Evolutionary conservation across 2,329 filamentous ascomycete genomes (phyloP), one percentile per base, ranked within the genome.

Genomic region (Ceratocystis alfenasii): DNA sequence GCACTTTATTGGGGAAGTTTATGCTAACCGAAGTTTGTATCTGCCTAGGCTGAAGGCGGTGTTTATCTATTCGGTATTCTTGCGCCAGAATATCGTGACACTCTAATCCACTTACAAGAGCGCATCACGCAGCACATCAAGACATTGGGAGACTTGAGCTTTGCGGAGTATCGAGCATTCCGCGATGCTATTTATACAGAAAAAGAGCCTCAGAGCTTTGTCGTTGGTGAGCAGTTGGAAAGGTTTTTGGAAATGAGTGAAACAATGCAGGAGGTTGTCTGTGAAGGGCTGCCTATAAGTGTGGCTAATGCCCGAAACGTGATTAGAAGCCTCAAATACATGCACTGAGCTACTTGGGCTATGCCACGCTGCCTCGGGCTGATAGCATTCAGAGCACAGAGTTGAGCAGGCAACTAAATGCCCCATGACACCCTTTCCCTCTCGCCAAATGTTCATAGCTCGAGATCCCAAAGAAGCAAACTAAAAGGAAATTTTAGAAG

Each of bases 171-270:
- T 77, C 83, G 94, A n/a, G 88, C 88, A 0, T 95, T 93, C 77
- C 85, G 85, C 68, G 95, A 85, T 65, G 85, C 87, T 30, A 79
- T 86, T 20, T 83, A 88, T 67, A 83, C 84, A 0, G 86, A 88
- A 2, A 89, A 88, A 0, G 86, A 88, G 0, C 93, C 94, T 0
- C 89, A 85, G 72, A 82, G 93, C 1, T 97, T 97, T 71, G 83
- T 99, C 12, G 94, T 99, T 72, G 94, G 93, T 0, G 93, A 96
- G 73, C 79, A 97, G 71, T 80, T 99, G 12, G 93, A 97, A 76
- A 76, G 84, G 63, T 96, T 96, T 72, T 75, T 97, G 70, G 86
- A 91, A 69, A 78, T 89, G 69, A 79, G 82, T 59, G 84, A 87
- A 65, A 77, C 78, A 46, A 76, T 76, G 50, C 84, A 86, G 75